These are phyloP conservation scores for Globisporangium yorkense DNA, from an alignment of 352 stramenopile species.

Conservation along the genomic window DNA sequence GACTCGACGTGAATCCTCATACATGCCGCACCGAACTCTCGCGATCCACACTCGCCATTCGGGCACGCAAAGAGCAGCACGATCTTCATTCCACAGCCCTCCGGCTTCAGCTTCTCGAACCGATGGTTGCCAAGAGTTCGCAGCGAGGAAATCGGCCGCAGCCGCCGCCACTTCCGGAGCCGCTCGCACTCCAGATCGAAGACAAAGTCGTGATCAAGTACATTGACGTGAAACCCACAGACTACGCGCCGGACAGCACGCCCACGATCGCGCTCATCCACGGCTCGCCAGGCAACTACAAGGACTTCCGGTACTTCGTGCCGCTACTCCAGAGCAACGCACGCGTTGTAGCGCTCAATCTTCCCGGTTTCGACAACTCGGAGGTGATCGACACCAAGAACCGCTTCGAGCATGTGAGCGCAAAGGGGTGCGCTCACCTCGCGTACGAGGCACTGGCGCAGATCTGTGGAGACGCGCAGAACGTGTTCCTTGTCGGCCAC, in stretches of 20 bases:
- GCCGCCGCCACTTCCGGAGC: not conserved
- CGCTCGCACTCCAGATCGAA: slow-evolving; percentile 8
- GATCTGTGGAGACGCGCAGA: slow-evolving; percentile 12
- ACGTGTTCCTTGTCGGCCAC: slow-evolving; percentile 8
- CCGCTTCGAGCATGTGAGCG: slow-evolving; percentile 17
- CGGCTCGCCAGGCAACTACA: slow-evolving; percentile 50
- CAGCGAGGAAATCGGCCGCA: not conserved
- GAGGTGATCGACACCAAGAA: slow-evolving; percentile 13
- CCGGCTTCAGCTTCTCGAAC: too few relatives aligned
- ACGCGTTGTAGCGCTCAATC: slow-evolving; percentile 49
- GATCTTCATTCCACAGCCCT: too few relatives aligned
- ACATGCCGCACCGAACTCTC: too few relatives aligned
- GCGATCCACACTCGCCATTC: too few relatives aligned
- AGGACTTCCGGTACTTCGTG: slow-evolving; percentile 9
- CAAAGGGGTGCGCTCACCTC: slow-evolving; percentile 11
- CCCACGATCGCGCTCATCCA: slow-evolving; percentile 53
- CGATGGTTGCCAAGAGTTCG: too few relatives aligned
- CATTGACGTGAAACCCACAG: slow-evolving; percentile 18
- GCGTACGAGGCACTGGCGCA: slow-evolving; percentile 19
- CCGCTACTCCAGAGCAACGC: slow-evolving; percentile 33
- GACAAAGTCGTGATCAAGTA: slow-evolving; percentile 37
- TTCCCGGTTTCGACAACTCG: slow-evolving; percentile 48
- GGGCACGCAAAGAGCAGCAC: too few relatives aligned
- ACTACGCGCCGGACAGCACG: not conserved
- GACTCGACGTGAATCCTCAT: too few relatives aligned